phyloP scores from a whole-genome alignment of 2,329 filamentous ascomycete genomes.

The Aureobasidium namibiae region DNA sequence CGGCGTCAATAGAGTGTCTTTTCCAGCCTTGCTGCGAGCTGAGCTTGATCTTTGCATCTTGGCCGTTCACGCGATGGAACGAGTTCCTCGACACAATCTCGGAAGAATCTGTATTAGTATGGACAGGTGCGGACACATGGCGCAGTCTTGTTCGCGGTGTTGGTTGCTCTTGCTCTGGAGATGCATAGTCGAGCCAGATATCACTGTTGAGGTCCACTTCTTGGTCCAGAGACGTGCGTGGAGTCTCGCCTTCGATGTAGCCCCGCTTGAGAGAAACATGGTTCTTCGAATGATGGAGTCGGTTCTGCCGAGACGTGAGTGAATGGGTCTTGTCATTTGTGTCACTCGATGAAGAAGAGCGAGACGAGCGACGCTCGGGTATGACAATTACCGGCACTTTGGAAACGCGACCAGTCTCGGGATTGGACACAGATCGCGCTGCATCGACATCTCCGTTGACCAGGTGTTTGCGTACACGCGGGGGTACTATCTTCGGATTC shows the following conservation, averaged over 20 bases:
- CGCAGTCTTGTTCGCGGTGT: neutral
- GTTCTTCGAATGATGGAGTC: neutral
- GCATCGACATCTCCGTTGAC: constrained; percentile 18
- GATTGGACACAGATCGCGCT: constrained; percentile 13
- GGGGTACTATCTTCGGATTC: constrained; percentile 42
- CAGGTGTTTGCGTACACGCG: constrained; percentile 35
- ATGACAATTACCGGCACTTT: constrained; percentile 11
- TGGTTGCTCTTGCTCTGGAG: neutral
- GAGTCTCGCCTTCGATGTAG: neutral
- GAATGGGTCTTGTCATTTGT: neutral
- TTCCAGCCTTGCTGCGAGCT: constrained; percentile 7
- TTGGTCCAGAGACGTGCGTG: neutral
- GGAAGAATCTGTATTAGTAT: neutral
- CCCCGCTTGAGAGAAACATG: neutral
- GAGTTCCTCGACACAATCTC: neutral
- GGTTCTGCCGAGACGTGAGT: constrained; percentile 5
- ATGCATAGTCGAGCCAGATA: constrained; percentile 6
- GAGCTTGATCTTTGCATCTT: neutral
- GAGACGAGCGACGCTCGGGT: constrained; percentile 12
- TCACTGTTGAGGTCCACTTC: neutral
- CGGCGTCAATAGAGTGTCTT: constrained; percentile 7
- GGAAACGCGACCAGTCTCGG: constrained; percentile 4
- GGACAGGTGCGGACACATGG: constrained; percentile 10
- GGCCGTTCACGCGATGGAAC: neutral
- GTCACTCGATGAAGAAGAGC: neutral